Evolutionary conservation across 305 asterid genomes (phyloP).

Genomic region (Striga hermonthica): DNA sequence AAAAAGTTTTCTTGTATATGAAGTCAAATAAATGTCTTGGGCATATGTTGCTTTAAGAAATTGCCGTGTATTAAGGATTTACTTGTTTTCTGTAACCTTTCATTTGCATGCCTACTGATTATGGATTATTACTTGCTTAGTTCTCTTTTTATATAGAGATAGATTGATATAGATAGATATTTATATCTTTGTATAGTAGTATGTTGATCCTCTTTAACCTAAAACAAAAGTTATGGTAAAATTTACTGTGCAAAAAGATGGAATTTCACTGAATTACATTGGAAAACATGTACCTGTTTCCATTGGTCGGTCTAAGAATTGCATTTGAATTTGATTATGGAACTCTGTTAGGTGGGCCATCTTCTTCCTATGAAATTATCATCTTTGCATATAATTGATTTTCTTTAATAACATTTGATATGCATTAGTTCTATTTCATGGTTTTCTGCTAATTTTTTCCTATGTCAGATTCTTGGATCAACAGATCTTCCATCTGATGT

Average conservation of each 20-base stretch:
- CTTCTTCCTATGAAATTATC: not conserved
- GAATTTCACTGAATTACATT: too few relatives aligned
- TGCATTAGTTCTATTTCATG: not conserved
- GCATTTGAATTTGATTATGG: too few relatives aligned
- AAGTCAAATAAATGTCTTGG: not conserved
- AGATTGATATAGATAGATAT: too few relatives aligned
- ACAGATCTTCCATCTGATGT: slow-evolving; percentile 37
- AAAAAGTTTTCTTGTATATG: not conserved
- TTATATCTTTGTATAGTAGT: too few relatives aligned
- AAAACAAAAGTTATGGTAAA: not conserved
- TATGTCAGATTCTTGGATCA: slow-evolving; percentile 60
- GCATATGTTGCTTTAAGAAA: not conserved
- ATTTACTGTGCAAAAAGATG: not conserved
- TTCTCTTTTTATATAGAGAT: too few relatives aligned
- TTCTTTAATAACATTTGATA: slow-evolving; percentile 13
- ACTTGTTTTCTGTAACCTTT: not conserved
- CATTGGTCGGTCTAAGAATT: too few relatives aligned
- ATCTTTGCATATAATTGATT: not conserved
- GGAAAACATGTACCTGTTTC: too few relatives aligned
- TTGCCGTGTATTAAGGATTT: too few relatives aligned
- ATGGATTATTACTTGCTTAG: not conserved
- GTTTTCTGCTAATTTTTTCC: slow-evolving; percentile 17
- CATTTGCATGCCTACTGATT: not conserved
- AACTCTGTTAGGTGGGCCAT: not conserved
- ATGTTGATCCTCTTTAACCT: not conserved